A percentile compares a stretch with the other conserved stretches of the same genome.
These are phyloP conservation scores for Tylopilus sp. DNA, from an alignment of 1,284 basidiomycete species.

Conservation along the genomic window DNA sequence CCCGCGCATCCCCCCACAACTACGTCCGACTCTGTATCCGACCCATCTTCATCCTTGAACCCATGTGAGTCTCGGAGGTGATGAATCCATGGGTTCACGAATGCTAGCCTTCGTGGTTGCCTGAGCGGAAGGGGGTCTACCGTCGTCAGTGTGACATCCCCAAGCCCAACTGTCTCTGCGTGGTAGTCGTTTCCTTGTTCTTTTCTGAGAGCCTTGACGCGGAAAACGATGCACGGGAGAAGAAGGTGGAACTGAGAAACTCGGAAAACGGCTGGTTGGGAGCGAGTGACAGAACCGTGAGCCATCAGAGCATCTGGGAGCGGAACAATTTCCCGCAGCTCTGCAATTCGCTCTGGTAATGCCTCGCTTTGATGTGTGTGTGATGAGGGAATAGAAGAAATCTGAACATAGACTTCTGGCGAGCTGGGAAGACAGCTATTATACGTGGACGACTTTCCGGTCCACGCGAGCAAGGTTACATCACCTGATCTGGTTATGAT, in stretches of 20 bases:
- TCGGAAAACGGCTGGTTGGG: background rate
- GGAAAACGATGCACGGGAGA: background rate
- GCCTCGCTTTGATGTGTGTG: background rate
- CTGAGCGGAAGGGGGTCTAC: background rate
- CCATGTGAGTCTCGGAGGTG: background rate
- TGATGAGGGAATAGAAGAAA: conserved; percentile 10
- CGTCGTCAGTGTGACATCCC: background rate
- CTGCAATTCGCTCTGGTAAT: background rate
- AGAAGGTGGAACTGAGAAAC: background rate
- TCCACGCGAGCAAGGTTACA: conserved; percentile 26
- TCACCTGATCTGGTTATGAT: conserved; percentile 13
- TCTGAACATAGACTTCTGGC: background rate
- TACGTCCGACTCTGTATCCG: no score
- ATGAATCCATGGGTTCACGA: background rate
- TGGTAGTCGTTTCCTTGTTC: background rate
- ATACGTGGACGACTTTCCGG: conserved; percentile 26
- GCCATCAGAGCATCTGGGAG: background rate
- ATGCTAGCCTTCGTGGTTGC: background rate
- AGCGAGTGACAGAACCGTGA: background rate
- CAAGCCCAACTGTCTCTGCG: background rate
- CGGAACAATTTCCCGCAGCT: background rate
- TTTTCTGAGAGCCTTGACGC: background rate
- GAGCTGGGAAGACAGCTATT: conserved; percentile 20
- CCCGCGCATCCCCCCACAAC: no score
- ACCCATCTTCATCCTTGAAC: no score